These are phyloP conservation scores for Hypoxylon sp. DNA, from an alignment of 2,329 filamentous ascomycete genomes.

Conservation along the genomic window DNA sequence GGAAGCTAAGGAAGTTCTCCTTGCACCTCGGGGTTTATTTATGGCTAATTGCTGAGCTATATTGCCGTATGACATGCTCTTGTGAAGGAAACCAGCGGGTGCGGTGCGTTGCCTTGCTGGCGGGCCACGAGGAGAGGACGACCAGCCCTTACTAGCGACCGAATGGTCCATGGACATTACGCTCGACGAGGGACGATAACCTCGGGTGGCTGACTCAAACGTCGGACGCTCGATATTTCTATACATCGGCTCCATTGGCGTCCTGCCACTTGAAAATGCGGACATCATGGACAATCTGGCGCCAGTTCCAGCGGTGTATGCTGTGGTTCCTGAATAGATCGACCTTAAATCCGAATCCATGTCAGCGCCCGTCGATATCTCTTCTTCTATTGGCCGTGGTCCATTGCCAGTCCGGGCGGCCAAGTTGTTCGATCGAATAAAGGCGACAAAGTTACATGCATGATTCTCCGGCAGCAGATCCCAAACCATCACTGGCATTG, in stretches of 20 bases:
- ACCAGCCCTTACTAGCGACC: constrained; percentile 13
- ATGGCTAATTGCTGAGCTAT: constrained; percentile 59
- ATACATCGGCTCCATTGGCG: constrained; percentile 40
- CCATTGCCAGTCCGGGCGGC: constrained; percentile 52
- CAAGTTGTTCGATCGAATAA: constrained; percentile 70
- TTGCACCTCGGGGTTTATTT: constrained; percentile 60
- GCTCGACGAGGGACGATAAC: constrained; percentile 18
- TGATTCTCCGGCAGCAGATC: constrained; percentile 69
- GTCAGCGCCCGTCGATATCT: constrained; percentile 40
- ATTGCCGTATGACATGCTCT: constrained; percentile 45
- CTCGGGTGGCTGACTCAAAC: constrained; percentile 16
- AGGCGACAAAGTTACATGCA: constrained; percentile 70
- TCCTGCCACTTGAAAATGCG: constrained; percentile 36
- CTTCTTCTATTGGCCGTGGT: constrained; percentile 30
- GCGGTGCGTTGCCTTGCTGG: constrained; percentile 39
- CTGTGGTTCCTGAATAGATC: constrained; percentile 50
- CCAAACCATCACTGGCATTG: constrained; percentile 71
- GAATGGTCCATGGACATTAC: constrained; percentile 12
- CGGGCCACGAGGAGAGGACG: constrained; percentile 13
- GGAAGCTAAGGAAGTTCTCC: constrained; percentile 55
- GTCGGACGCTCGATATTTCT: constrained; percentile 30
- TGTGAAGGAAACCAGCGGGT: constrained; percentile 33
- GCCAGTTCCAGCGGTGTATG: constrained; percentile 40
- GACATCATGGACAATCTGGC: constrained; percentile 41
- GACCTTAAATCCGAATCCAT: constrained; percentile 47